These are phyloP conservation scores for Teunomyces atbi DNA, from an alignment of 805 yeast genomes.

Conservation along the genomic window DNA sequence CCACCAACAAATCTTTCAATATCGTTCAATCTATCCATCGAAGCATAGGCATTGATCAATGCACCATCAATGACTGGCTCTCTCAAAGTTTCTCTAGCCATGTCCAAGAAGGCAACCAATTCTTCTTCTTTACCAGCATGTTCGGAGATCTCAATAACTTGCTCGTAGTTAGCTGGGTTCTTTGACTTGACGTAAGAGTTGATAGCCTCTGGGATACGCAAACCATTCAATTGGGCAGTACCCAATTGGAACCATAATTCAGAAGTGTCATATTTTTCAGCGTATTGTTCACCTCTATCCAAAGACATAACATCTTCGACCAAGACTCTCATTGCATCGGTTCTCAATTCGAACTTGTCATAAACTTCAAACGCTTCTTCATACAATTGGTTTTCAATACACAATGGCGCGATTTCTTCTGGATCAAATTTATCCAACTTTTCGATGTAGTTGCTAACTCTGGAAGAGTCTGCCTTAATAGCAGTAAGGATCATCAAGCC, in stretches of 20 bases:
- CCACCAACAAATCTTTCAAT: slow-evolving; percentile 82
- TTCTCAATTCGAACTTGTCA: slow-evolving; percentile 73
- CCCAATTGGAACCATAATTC: slow-evolving; percentile 95
- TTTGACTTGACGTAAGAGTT: slow-evolving; percentile 88
- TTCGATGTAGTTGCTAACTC: slow-evolving; percentile 80
- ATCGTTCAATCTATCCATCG: slow-evolving; percentile 68
- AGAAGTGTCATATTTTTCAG: slow-evolving; percentile 81
- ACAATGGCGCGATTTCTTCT: slow-evolving; percentile 87
- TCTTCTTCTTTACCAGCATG: slow-evolving; percentile 97
- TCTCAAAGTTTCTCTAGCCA: slow-evolving; percentile 89
- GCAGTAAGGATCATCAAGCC: slow-evolving; percentile 92
- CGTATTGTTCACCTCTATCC: slow-evolving; percentile 91
- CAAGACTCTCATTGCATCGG: slow-evolving; percentile 83
- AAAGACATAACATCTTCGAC: slow-evolving; percentile 92
- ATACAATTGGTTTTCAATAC: slow-evolving; percentile 80
- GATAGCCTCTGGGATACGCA: slow-evolving; percentile 88
- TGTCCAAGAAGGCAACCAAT: slow-evolving; percentile 75
- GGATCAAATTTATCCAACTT: slow-evolving; percentile 90
- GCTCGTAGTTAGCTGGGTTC: slow-evolving; percentile 85
- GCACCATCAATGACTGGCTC: slow-evolving; percentile 95
- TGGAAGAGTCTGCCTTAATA: slow-evolving; percentile 87
- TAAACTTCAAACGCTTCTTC: slow-evolving; percentile 96
- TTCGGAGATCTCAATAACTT: slow-evolving; percentile 90
- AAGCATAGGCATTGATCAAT: slow-evolving; percentile 81
- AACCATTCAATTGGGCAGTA: slow-evolving; percentile 91